Evolutionary conservation across 1,284 basidiomycete species (phyloP).

Genomic region (Malassezia obtusa): DNA sequence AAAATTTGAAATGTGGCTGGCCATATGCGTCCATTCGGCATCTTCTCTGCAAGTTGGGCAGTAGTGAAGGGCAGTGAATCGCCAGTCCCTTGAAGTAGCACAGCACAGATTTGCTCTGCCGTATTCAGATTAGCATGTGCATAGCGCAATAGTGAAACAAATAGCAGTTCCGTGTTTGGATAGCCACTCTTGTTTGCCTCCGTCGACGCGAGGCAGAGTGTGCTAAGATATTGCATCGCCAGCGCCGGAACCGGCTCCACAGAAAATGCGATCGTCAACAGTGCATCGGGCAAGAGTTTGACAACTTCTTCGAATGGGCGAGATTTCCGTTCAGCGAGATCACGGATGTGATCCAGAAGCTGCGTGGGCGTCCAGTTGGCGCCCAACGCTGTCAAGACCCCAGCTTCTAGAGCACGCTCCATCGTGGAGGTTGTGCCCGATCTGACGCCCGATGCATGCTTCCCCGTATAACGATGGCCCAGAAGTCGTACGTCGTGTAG

Average conservation of each 20-base stretch:
- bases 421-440: background rate
- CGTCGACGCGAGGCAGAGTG: background rate
- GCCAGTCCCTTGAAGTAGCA: background rate
- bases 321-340: background rate
- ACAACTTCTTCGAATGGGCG: background rate
- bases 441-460: background rate
- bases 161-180: background rate
- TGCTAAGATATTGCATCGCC: background rate
- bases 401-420: background rate
- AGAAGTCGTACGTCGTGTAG: constrained; percentile 8
- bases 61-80: background rate
- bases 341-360: background rate
- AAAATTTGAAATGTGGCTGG: background rate
- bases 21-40: background rate
- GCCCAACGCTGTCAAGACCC: background rate
- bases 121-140: background rate
- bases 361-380: background rate
- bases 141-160: background rate
- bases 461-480: background rate
- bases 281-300: background rate
- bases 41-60: background rate
- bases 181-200: no score
- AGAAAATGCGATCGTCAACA: background rate
- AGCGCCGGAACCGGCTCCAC: background rate
- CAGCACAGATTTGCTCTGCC: background rate